Percentiles rank a stretch among this genome's conserved stretches.
phyloP scores from a whole-genome alignment of 129 eudicot genomes.

The Flaveria sonorensis region DNA sequence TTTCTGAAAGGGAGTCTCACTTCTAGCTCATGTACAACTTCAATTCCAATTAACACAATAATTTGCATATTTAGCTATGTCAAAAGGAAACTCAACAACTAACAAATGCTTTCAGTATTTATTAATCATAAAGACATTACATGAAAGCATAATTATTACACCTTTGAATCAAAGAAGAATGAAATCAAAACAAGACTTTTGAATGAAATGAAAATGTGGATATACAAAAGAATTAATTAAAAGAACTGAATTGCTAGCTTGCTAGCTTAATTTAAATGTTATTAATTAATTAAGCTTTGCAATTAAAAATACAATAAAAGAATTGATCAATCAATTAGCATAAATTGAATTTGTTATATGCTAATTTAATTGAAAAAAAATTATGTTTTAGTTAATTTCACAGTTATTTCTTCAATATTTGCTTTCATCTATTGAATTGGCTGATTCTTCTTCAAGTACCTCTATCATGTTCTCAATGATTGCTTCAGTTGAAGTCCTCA shows the following conservation, averaged over 20 bases:
- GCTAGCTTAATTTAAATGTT: neutral
- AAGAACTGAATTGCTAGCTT: neutral
- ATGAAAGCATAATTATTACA: conserved; percentile 10
- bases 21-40: neutral
- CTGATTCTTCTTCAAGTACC: conserved; percentile 42
- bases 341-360: neutral
- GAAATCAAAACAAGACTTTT: neutral
- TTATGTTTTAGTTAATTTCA: neutral
- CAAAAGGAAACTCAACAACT: neutral
- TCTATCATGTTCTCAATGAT: conserved; percentile 65
- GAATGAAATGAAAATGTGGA: neutral
- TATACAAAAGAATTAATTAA: conserved; percentile 17
- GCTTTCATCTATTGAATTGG: neutral
- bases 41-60: neutral
- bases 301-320: conserved; percentile 3
- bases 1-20: too few relatives aligned
- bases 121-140: neutral
- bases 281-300: neutral
- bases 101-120: conserved; percentile 5
- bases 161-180: neutral
- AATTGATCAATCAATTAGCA: neutral
- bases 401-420: conserved; percentile 1
- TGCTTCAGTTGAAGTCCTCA: conserved; percentile 63
- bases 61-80: neutral
- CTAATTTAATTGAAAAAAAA: neutral